phyloP scores from a whole-genome alignment of 2,329 filamentous ascomycete genomes.

The Colletotrichum karsti region DNA sequence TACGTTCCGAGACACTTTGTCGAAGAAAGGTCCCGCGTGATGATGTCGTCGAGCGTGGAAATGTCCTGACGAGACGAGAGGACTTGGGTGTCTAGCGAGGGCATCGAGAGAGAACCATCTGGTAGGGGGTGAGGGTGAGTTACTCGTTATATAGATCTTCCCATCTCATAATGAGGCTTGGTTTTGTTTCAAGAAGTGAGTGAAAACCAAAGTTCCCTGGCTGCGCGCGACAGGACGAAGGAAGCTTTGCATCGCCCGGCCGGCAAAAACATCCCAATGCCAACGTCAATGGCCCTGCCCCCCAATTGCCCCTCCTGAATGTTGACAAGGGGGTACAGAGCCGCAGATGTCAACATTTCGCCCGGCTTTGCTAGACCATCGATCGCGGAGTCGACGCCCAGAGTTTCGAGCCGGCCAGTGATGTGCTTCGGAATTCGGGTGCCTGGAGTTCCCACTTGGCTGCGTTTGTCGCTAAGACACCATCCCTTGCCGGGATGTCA shows the following conservation, averaged over 20 bases:
- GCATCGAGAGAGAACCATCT: no score
- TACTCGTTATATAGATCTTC: no score
- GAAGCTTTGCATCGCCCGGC: no score
- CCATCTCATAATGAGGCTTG: no score
- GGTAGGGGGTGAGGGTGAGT: no score
- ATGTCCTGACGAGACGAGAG: not conserved
- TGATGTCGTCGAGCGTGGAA: not conserved
- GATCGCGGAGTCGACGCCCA: not conserved
- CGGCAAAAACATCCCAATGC: no score
- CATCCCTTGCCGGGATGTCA: not conserved
- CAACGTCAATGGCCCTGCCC: no score
- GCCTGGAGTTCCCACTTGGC: slow-evolving; percentile 14
- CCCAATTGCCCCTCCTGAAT: not conserved
- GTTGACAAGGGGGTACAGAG: not conserved
- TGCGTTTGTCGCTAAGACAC: not conserved
- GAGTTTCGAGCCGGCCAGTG: not conserved
- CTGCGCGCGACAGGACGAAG: no score
- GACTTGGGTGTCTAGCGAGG: not conserved
- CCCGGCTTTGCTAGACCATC: slow-evolving; percentile 1
- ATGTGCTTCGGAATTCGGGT: slow-evolving; percentile 19
- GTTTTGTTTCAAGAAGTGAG: no score
- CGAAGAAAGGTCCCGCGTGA: slow-evolving; percentile 12
- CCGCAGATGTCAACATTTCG: not conserved
- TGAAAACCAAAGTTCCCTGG: no score
- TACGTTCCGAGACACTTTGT: slow-evolving; percentile 22